Conservation (phyloP, 139 green algal species). For the Chara braunii region DNA sequence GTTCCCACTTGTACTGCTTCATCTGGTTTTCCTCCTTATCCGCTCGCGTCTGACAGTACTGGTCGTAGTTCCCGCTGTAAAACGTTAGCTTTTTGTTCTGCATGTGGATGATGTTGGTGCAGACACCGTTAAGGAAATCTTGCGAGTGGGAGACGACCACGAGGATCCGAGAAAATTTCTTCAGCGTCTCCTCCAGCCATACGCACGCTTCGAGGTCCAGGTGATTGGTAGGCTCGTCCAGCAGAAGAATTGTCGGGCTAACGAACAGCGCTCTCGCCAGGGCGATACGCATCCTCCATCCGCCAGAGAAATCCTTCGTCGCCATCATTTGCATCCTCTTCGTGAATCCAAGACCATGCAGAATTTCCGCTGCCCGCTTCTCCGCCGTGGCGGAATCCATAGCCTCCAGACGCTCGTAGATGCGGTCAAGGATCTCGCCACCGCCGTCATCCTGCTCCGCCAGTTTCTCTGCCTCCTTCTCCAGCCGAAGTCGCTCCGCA, state of each 20-base stretch:
- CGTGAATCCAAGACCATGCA: constrained; percentile 89
- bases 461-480: constrained; percentile 22
- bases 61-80: constrained; percentile 77
- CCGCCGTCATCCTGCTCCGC: constrained; percentile 1
- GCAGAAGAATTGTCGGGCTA: constrained; percentile 66
- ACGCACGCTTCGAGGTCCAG: constrained; percentile 87
- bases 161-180: constrained; percentile 82
- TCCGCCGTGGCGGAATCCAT: constrained; percentile 43
- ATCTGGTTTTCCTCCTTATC: constrained; percentile 91
- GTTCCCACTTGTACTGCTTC: constrained; percentile 86
- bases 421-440: constrained; percentile 12
- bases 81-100: constrained; percentile 72
- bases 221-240: constrained; percentile 60
- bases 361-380: constrained; percentile 44
- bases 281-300: constrained; percentile 93
- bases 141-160: constrained; percentile 84
- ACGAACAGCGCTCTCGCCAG: constrained; percentile 87
- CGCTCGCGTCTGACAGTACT: constrained; percentile 68
- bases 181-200: constrained; percentile 92
- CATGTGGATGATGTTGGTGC: constrained; percentile 84
- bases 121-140: constrained; percentile 96
- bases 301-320: constrained; percentile 86
- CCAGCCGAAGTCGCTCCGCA: constrained; percentile 17
- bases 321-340: constrained; percentile 72
- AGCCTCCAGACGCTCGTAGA: constrained; percentile 44